Evolutionary conservation across 169 alveolate species (phyloP), one percentile per base, ranked within the genome.

Genomic region (Plasmodium gallinaceum): DNA sequence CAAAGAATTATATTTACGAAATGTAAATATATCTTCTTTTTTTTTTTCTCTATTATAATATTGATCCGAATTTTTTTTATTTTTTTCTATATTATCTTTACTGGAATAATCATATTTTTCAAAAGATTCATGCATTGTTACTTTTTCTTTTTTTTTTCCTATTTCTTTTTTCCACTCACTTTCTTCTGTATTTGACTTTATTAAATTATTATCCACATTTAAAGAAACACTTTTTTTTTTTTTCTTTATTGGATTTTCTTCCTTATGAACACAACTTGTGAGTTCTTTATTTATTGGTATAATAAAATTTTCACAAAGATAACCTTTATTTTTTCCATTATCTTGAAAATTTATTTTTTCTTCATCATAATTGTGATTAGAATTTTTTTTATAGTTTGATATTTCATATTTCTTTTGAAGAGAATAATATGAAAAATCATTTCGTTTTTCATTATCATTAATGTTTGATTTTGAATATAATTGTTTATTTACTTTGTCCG

Each of bases 1-100:
- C 6, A 78, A 24, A 54, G 89, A 78, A 58, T 69, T 54, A 39
- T 43, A 78, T 45, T 78, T 78, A 18, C 89, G 75, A 37, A 64
- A 58, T 64, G 46, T 76, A 7, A 78, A 58, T 37, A 1, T 2
- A 43, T 66, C 62, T 57, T 37, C 16, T 37, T 22, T 58, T 14
- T n/a, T 45, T 39, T 64, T 78, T 43, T 58, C 65, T 51, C 52
- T 45, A 26, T 60, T 43, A 18, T 74, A 52, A 26, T 42, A 37
- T 6, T 74, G 32, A 24, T 24, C 24, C 48, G 68, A 7, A 4
- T 48, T 78, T 48, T 48, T 52, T 65, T 8, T 52, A 42, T 43
- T 37, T 24, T 76, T 43, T 51, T 64, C 60, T 14, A 32, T 70
- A 10, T 76, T 51, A 10, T 32, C 43, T 65, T 64, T 66, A 18